Evolutionary conservation across 805 yeast species (phyloP), one percentile per base, ranked within the genome.

Genomic region (Wickerhamiella musiphila): DNA sequence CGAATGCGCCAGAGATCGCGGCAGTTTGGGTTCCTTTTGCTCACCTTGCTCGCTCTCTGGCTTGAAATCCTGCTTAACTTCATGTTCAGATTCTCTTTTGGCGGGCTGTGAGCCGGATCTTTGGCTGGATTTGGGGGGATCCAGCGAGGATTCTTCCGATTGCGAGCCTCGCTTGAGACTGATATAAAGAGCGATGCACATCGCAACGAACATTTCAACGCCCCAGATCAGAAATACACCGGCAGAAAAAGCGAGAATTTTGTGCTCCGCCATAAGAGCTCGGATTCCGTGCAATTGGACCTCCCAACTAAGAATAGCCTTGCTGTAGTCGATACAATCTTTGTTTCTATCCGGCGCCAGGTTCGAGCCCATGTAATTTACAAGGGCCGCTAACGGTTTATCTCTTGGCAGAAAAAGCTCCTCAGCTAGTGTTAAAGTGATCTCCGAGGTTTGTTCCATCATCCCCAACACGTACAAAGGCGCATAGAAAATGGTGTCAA

Each of bases 391-490:
- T 6, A 15, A 6, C 16, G 14, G 28, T 13, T 28, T 21, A n/a
- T 14, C 11, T 13, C 12, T 26, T 6, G 26, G 33, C 19, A 19
- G 12, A 4, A 14, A 13, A 7, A 41, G 27, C 5, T 26, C n/a
- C 12, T 39, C 38, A 30, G 42, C 36, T 34, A 56, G 39, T 10
- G 34, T 40, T 15, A 53, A 31, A 3, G 18, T 20, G n/a, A 56
- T 23, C 2, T 14, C 18, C 16, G 48, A 41, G 15, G 42, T 33
- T 33, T 56, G 57, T 4, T 23, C 12, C 31, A 19, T 26, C 29
- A 43, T 31, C 4, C 56, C 57, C 3, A 39, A 26, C 6, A 51
- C 21, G 22, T 52, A 51, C 6, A 48, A 35, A 7, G 58, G 58
- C 4, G 49, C 27, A 18, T 42, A 43, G 11, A 46, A 18, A 6